These are phyloP conservation scores for Cyberlindnera nakhonratchasimensis DNA, from an alignment of 805 yeast genomes.

Conservation along the genomic window DNA sequence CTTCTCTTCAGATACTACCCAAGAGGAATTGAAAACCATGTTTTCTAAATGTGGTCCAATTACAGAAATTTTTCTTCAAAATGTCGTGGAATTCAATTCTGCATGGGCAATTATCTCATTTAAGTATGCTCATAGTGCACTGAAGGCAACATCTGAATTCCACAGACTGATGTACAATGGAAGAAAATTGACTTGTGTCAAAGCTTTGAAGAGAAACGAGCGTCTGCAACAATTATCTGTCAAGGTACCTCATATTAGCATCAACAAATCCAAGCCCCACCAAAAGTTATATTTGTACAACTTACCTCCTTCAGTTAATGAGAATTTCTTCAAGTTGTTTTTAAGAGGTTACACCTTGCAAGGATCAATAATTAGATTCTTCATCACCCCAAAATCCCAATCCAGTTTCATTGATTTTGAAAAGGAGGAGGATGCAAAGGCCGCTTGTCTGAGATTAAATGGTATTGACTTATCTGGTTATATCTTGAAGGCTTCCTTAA, in stretches of 20 bases:
- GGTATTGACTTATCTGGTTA: slow-evolving; percentile 26
- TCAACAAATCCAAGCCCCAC: slow-evolving; percentile 5
- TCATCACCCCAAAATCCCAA: slow-evolving; percentile 12
- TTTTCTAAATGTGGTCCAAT: slow-evolving; percentile 49
- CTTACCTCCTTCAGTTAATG: slow-evolving; percentile 26
- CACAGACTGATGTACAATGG: slow-evolving; percentile 30
- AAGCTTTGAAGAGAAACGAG: slow-evolving; percentile 27
- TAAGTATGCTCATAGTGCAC: slow-evolving; percentile 41
- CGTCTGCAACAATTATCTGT: slow-evolving; percentile 17
- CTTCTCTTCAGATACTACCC: slow-evolving; percentile 38
- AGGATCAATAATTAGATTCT: slow-evolving; percentile 23
- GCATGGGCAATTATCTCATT: slow-evolving; percentile 50
- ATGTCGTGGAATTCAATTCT: slow-evolving; percentile 29
- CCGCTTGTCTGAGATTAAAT: slow-evolving; percentile 22
- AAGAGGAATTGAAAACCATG: slow-evolving; percentile 38
- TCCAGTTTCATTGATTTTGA: slow-evolving; percentile 28
- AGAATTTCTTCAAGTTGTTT: slow-evolving; percentile 28
- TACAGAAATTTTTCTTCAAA: slow-evolving; percentile 51
- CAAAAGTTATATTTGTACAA: slow-evolving; percentile 24
- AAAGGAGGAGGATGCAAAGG: slow-evolving; percentile 23
- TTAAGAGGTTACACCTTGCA: slow-evolving; percentile 23
- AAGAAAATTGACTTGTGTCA: slow-evolving; percentile 29
- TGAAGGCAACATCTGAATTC: slow-evolving; percentile 37
- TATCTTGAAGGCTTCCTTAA: slow-evolving; percentile 16
- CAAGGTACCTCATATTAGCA: background rate